Evolutionary conservation across 2,329 filamentous ascomycete species (phyloP), one percentile per base, ranked within the genome.

Genomic region (Penicillium expansum): DNA sequence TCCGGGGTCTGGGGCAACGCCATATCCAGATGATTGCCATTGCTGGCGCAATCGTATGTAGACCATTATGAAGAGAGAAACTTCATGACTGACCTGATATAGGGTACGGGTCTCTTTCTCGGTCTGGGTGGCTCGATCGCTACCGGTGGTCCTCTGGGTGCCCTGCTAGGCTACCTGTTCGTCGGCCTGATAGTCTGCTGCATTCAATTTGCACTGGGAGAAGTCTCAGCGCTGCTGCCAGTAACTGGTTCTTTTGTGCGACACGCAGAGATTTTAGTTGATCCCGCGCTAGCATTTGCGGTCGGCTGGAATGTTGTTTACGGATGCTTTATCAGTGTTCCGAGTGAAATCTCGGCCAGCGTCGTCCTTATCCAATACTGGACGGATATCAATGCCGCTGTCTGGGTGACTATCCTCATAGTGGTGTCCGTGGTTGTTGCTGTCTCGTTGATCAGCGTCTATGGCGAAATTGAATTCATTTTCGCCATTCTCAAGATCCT

Each of bases 341-440:
- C 82, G 4, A 76, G 80, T 53, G 86, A 88, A 69, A 86, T 88
- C 56, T 82, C 83, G 0, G 86, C 86, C 11, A 83, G 84, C 18
- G 81, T 82, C 42, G 82, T 87, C 2, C 74, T 88, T 22, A 84
- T 88, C 58, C 75, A 84, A 62, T 87, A 82, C 65, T 88, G 86
- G 86, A 68, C 71, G 3, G 77, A 77, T 61, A 66, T 69, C 38
- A 68, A 66, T 32, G 50, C 63, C 1, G 67, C 67, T 1, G 60
- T 68, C 8, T 82, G 81, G 63, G 77, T 80, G n/a, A 67, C 78
- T 16, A 71, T 85, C 58, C 81, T 86, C 63, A 80, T 87, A 55
- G 69, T 82, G 9, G 72, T 86, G 20, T 80, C 86, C 29, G 71
- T 86, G 55, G 80, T 81, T 48, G 75, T 88, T 49, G 81, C 85